Evolutionary conservation across 495 filamentous ascomycete genomes (phyloP).

Genomic region (Neurospora sp.): DNA sequence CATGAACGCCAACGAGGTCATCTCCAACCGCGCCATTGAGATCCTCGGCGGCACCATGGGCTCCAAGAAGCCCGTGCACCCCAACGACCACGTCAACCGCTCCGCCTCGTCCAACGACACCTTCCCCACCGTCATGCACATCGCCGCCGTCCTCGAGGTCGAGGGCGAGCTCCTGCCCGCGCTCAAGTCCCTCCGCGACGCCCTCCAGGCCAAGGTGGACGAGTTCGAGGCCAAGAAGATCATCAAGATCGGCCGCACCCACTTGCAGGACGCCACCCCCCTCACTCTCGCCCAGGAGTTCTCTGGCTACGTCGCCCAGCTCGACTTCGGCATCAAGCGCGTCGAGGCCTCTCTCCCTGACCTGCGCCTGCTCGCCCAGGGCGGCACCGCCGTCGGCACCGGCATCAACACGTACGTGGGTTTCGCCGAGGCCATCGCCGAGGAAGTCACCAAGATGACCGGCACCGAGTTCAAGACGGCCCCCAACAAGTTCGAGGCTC

Average conservation of each 20-base stretch:
- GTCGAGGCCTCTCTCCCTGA: conserved; percentile 74
- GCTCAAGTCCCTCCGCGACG: conserved; percentile 67
- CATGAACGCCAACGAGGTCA: conserved; percentile 99
- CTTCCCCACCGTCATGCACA: conserved; percentile 99
- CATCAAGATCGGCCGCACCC: conserved; percentile 98
- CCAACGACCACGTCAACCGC: conserved; percentile 99
- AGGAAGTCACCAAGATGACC: conserved; percentile 83
- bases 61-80: conserved; percentile 94
- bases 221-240: conserved; percentile 72
- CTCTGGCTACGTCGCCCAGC: conserved; percentile 91
- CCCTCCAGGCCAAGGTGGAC: conserved; percentile 81
- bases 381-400: conserved; percentile 93
- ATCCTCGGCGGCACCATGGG: conserved; percentile 91
- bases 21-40: conserved; percentile 98
- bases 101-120: conserved; percentile 98
- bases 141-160: conserved; percentile 90
- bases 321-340: conserved; percentile 82
- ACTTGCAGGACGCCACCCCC: conserved; percentile 95
- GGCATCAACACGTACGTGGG: conserved; percentile 96
- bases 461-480: conserved; percentile 90
- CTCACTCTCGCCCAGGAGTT: conserved; percentile 96
- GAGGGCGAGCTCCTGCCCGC: conserved; percentile 76
- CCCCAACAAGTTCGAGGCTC: conserved; percentile 97
- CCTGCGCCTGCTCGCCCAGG: conserved; percentile 81
- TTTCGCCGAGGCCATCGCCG: conserved; percentile 85